phyloP scores from a whole-genome alignment of 768 basidiomycete species.

The Epithele typhae region DNA sequence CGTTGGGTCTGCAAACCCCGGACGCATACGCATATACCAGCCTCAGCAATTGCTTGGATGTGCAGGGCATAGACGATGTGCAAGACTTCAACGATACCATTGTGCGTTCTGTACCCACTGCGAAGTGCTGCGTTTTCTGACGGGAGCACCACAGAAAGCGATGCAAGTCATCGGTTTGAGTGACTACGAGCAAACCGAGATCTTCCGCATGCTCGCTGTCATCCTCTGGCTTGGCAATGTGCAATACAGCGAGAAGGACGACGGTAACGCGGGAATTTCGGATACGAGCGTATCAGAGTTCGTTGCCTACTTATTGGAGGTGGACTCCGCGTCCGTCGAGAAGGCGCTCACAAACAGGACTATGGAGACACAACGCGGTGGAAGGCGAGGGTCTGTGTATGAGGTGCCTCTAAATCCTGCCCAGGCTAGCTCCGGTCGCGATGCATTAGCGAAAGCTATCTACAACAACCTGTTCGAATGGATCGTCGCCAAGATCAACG shows the following conservation, averaged over 20 bases:
- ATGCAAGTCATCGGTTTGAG: conserved; percentile 93
- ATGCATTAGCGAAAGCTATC: conserved; percentile 92
- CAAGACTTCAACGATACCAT: conserved; percentile 87
- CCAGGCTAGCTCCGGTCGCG: conserved; percentile 83
- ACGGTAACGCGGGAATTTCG: conserved; percentile 77
- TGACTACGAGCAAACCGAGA: conserved; percentile 81
- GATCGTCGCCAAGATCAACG: conserved; percentile 95
- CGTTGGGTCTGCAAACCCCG: conserved; percentile 92
- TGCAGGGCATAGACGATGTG: conserved; percentile 85
- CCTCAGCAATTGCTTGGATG: conserved; percentile 86
- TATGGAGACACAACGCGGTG: conserved; percentile 91
- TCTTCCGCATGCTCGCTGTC: conserved; percentile 88
- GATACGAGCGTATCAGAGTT: conserved; percentile 94
- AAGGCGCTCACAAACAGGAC: conserved; percentile 83
- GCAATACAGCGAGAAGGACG: conserved; percentile 82
- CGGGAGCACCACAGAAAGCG: conserved; percentile 55
- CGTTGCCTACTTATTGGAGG: conserved; percentile 91
- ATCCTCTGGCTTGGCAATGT: conserved; percentile 97
- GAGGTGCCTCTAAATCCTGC: conserved; percentile 93
- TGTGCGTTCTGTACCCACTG: conserved; percentile 39
- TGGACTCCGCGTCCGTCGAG: conserved; percentile 71
- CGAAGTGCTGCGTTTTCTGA: neutral
- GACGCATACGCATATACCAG: conserved; percentile 95
- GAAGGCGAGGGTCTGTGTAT: conserved; percentile 92
- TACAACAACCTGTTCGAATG: conserved; percentile 99